Percentiles rank a stretch among this genome's conserved stretches.
Evolutionary conservation across 129 eudicot species (phyloP).

Genomic region (Scalesia atractyloides): DNA sequence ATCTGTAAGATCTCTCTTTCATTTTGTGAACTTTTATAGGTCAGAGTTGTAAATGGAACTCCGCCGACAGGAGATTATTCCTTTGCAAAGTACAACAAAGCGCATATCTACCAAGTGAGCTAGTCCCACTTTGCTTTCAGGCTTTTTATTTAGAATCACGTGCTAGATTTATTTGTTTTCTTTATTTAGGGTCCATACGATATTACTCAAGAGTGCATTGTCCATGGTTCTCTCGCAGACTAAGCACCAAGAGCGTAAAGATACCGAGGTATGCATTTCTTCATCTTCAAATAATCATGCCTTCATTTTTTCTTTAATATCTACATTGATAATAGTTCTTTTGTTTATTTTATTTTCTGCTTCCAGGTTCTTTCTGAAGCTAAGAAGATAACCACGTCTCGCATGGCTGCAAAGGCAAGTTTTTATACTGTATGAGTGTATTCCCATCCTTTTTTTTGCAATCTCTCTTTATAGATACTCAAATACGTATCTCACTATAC

Average conservation of each 20-base stretch:
- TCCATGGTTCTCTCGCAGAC: constrained; percentile 88
- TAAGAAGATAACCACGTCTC: constrained; percentile 52
- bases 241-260: constrained; percentile 93
- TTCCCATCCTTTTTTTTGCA: constrained; percentile 31
- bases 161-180: background rate
- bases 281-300: background rate
- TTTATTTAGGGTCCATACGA: constrained; percentile 72
- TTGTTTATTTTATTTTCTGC: background rate
- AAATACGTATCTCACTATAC: too few species aligned
- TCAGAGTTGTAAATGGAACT: constrained; percentile 90
- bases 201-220: constrained; percentile 73
- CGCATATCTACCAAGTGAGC: too few species aligned
- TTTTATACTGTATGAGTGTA: too few species aligned
- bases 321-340: background rate
- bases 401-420: constrained; percentile 69
- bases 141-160: background rate
- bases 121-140: too few species aligned
- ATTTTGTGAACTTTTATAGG: constrained; percentile 45
- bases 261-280: constrained; percentile 62
- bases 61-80: constrained; percentile 96
- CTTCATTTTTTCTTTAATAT: background rate
- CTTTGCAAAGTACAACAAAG: constrained; percentile 96
- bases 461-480: constrained; percentile 24
- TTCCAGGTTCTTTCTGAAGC: constrained; percentile 85
- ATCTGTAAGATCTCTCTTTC: background rate